A percentile compares a stretch with the other conserved stretches of the same genome.
Conservation (phyloP, 805 yeast genomes). For the Hanseniaspora hatyaiensis region DNA sequence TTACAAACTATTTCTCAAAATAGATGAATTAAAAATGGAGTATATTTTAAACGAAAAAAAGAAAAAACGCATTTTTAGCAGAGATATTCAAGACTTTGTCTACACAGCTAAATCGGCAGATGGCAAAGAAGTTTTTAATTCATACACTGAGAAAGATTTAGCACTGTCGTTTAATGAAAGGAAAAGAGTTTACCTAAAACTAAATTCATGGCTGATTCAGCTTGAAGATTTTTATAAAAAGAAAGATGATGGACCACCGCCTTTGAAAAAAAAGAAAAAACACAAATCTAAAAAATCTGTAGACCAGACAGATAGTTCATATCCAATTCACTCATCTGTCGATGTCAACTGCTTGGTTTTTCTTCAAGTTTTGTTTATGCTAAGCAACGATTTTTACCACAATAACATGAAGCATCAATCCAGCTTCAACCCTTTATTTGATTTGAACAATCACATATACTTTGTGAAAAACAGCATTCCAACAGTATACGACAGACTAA, state of each 20-base stretch:
- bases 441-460: conserved; percentile 4
- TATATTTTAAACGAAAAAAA: neutral
- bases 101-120: neutral
- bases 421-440: conserved; percentile 1
- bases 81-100: neutral
- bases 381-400: conserved; percentile 9
- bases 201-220: neutral
- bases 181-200: neutral
- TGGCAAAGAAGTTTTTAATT: neutral
- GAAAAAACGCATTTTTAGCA: neutral
- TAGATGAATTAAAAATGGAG: neutral
- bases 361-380: conserved; percentile 8
- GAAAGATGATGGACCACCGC: neutral
- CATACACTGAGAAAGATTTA: neutral
- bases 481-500: neutral
- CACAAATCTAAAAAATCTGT: neutral
- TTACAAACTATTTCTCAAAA: conserved; percentile 5
- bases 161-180: conserved; percentile 1
- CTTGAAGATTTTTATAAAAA: neutral
- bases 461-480: conserved; percentile 1
- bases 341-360: neutral
- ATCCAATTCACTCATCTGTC: neutral
- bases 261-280: neutral
- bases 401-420: conserved; percentile 8
- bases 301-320: neutral